phyloP scores from a whole-genome alignment of 768 basidiomycete species.

The Boletus sp. region DNA sequence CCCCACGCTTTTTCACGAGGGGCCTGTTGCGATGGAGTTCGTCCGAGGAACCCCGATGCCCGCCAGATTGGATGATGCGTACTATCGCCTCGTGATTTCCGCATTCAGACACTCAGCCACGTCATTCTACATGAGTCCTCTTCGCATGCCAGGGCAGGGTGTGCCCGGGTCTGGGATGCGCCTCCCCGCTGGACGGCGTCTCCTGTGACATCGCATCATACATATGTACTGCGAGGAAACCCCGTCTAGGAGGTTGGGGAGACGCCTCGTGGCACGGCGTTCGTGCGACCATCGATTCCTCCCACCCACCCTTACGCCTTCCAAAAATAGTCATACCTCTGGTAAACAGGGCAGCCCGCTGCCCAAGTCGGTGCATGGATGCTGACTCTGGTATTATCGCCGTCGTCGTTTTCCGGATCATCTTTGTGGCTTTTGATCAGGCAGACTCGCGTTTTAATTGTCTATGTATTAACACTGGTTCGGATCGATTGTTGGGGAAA shows the following conservation, averaged over 20 bases:
- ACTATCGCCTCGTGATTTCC: slow-evolving; percentile 19
- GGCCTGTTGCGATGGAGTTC: background rate
- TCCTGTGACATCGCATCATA: background rate
- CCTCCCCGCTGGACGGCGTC: background rate
- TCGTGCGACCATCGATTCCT: background rate
- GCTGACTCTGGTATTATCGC: background rate
- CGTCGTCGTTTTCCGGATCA: no score
- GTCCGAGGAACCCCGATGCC: slow-evolving; percentile 18
- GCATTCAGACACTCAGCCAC: slow-evolving; percentile 5
- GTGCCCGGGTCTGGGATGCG: background rate
- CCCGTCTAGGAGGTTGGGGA: background rate
- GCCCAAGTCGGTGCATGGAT: background rate
- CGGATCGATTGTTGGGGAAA: background rate
- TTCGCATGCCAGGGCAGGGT: background rate
- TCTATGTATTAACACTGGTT: background rate
- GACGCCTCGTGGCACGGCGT: slow-evolving; percentile 1
- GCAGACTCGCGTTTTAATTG: no score
- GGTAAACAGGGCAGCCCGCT: background rate
- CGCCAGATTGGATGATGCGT: slow-evolving; percentile 4
- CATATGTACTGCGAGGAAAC: background rate
- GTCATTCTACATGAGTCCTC: slow-evolving; percentile 3
- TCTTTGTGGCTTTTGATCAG: no score
- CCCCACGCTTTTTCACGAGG: background rate
- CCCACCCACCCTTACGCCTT: background rate
- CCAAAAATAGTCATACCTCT: background rate